A percentile compares a stretch with the other conserved stretches of the same genome.
phyloP scores from a whole-genome alignment of 164 flowering plant genomes.

The Akebia trifoliata region DNA sequence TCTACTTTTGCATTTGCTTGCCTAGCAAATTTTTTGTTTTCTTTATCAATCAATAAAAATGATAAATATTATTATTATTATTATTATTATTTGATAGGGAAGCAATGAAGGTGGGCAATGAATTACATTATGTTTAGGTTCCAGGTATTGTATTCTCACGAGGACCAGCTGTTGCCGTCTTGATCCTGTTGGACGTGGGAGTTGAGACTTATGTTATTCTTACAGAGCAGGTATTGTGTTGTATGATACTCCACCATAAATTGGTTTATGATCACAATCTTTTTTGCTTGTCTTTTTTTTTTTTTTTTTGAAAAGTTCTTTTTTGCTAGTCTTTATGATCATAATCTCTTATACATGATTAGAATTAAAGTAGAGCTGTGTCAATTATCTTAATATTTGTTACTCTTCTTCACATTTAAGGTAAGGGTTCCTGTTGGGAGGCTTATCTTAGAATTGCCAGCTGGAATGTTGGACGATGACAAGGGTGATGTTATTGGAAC shows the following conservation, averaged over 20 bases:
- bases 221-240: slow-evolving; percentile 71
- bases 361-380: no score
- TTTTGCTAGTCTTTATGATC: no score
- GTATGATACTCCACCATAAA: background rate
- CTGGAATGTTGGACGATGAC: slow-evolving; percentile 98
- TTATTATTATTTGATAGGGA: no score
- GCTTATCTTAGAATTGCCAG: slow-evolving; percentile 83
- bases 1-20: no score
- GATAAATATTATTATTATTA: no score
- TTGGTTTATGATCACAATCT: slow-evolving; percentile 1
- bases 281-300: no score
- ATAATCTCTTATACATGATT: no score
- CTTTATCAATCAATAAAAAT: no score
- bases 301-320: no score
- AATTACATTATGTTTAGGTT: slow-evolving; percentile 46
- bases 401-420: slow-evolving; percentile 25
- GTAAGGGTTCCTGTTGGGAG: slow-evolving; percentile 89
- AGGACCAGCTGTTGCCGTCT: slow-evolving; percentile 91
- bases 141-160: slow-evolving; percentile 96
- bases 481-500: slow-evolving; percentile 86
- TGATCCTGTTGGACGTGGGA: slow-evolving; percentile 73
- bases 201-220: slow-evolving; percentile 82
- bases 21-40: no score
- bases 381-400: no score
- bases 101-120: no score